Evolutionary conservation across 345 rosid species (phyloP).

Genomic region (Lumnitzera littorea): DNA sequence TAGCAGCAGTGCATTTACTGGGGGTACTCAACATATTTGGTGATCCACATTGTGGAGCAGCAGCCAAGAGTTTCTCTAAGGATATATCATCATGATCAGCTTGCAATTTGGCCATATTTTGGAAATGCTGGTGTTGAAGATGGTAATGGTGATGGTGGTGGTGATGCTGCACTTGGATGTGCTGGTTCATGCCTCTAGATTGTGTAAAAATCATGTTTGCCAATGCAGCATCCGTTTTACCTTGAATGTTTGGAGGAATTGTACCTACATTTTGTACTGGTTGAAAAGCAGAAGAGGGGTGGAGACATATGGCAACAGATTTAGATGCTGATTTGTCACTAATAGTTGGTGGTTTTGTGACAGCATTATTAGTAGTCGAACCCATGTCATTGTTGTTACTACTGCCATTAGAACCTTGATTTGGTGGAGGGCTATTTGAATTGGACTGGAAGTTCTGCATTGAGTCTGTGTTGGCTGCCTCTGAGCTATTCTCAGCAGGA

Average conservation of each 20-base stretch:
- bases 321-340: slow-evolving; percentile 19
- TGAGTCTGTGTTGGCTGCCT: slow-evolving; percentile 30
- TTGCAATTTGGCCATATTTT: slow-evolving; percentile 15
- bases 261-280: slow-evolving; percentile 17
- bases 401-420: slow-evolving; percentile 34
- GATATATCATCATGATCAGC: slow-evolving; percentile 15
- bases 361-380: slow-evolving; percentile 28
- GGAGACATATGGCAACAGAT: slow-evolving; percentile 16
- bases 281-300: slow-evolving; percentile 24
- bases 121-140: slow-evolving; percentile 24
- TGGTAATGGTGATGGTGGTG: slow-evolving; percentile 29
- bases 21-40: slow-evolving; percentile 15
- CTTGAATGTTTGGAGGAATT: slow-evolving; percentile 14
- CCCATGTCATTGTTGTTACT: slow-evolving; percentile 38
- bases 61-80: slow-evolving; percentile 15
- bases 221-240: slow-evolving; percentile 15
- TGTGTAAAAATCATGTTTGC: slow-evolving; percentile 11
- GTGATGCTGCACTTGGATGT: slow-evolving; percentile 30
- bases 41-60: slow-evolving; percentile 27
- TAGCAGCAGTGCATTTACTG: slow-evolving; percentile 18
- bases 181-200: slow-evolving; percentile 18
- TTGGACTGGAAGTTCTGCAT: slow-evolving; percentile 28
- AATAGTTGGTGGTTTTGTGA: slow-evolving; percentile 15
- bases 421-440: slow-evolving; percentile 21
- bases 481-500: slow-evolving; percentile 33